Base-by-base conservation (phyloP, 192 early-diverging fungal genomes). In the Cetraspora pellucida region DNA sequence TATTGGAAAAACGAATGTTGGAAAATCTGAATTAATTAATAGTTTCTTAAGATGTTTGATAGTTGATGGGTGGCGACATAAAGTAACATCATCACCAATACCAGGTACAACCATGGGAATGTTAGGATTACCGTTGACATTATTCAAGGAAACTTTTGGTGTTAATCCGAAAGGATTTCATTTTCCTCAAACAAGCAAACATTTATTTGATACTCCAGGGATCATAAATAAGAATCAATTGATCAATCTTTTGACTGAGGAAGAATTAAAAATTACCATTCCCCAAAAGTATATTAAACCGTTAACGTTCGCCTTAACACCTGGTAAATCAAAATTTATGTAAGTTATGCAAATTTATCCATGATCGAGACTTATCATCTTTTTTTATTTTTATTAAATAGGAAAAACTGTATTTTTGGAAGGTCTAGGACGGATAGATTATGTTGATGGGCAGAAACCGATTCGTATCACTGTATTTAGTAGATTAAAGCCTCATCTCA, bases 81-180 rank as follows among this genome's bases (percentile, higher is more conserved):
- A 82, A 52, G 86, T 89, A 10, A 86, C 90, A 13, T 85, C 86
- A 44, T 91, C 90, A 21, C 76, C 81, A 46, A 74, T 91, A 54
- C 93, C 91, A 23, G 93, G 93, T 13, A 94, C 93, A 13, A 94
- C 93, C n/a, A 86, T 91, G 67, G 90, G 87, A 0, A 87, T 86
- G 30, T 79, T 87, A 21, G 81, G 80, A 14, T 82, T 93, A 19
- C 91, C 90, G 0, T 73, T 93, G 59, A 77, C 81, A 65, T 78
- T 83, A 19, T 85, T 92, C 74, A 79, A 81, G 44, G 84, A 85
- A 47, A 80, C 78, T 3, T 81, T 87, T 9, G 84, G 83, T 14
- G 17, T 25, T 11, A 52, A 28, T 63, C 16, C 47, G 21, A 71
- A 54, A 37, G 50, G 50, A 49, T 27, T 64, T 7, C 74, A 77